Percentiles rank a stretch among this genome's conserved stretches.
Conservation (phyloP, 1,139 yeast species). For the Waltiozyma sp. region DNA sequence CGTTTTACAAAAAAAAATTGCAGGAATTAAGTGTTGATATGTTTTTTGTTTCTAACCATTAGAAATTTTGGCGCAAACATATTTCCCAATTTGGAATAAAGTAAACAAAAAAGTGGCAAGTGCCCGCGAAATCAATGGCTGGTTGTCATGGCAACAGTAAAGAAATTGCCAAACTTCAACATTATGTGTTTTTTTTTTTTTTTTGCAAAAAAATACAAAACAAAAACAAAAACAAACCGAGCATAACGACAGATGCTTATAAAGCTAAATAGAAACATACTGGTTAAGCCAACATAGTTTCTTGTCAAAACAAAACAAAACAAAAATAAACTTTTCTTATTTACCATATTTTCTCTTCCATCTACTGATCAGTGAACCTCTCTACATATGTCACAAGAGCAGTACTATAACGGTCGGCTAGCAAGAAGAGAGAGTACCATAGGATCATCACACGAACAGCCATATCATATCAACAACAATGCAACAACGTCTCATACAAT, state of each 20-base stretch:
- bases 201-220: neutral
- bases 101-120: neutral
- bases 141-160: neutral
- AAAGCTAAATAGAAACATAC: neutral
- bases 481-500: constrained; percentile 15
- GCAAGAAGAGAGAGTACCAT: neutral
- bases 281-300: neutral
- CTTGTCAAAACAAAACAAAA: no score
- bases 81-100: neutral
- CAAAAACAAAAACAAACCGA: neutral
- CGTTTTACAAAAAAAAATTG: neutral
- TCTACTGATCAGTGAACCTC: no score
- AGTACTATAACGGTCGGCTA: neutral
- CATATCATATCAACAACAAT: neutral
- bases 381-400: neutral
- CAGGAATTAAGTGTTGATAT: neutral
- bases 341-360: no score
- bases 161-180: neutral
- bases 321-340: no score
- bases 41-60: neutral
- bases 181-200: no score
- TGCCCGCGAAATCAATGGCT: neutral
- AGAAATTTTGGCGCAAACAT: neutral
- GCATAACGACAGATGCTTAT: neutral
- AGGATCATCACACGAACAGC: neutral